Base-by-base conservation (phyloP, 805 yeast genomes). In the Ogataea minuta region DNA sequence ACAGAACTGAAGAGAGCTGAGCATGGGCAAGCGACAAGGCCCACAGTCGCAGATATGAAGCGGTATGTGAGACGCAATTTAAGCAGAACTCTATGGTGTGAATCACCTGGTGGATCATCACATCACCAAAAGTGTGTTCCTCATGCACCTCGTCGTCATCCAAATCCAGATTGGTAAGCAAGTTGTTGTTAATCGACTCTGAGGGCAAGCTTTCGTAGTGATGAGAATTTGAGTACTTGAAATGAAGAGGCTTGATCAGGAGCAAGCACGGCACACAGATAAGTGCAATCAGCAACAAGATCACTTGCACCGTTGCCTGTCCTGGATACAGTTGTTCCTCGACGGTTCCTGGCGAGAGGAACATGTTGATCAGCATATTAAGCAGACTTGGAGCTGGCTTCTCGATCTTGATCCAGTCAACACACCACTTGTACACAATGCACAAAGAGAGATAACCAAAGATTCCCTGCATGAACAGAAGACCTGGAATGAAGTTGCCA, bases 1-100 rank as follows among this genome's bases (percentile, higher is more conserved):
- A 91, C 60, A 91, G 70, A 7, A 91, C 99, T n/a, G 84, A 71
- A 0, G 97, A 90, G 54, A 91, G 74, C 69, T 91, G 98, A 10
- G 96, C 95, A 66, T 91, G 99, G 0, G 99, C 99, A 47, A 91
- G 76, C 1, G 98, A 91, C 52, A 91, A 71, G 3, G 99, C 99
- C 99, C 99, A 91, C 50, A 91, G 70, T 66, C 99, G 85, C 52
- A 91, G 72, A 59, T 91, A 91, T 0, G 98, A 91, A 1, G 99
- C 99, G 2, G 99, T 91, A 63, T 91, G 99, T n/a, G 96, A 87
- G 23, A 91, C 96, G 71, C 96, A 86, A 66, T 93, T 93, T 59
- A 91, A 74, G 59, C 99, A 91, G 67, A 93, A 91, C 71, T 91
- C 99, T 60, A 91, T 91, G 9, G 99, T 93, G 64, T 93, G 97